These are phyloP conservation scores for Noccaea bulbosa DNA, from an alignment of 345 rosid genomes.

Conservation along the genomic window DNA sequence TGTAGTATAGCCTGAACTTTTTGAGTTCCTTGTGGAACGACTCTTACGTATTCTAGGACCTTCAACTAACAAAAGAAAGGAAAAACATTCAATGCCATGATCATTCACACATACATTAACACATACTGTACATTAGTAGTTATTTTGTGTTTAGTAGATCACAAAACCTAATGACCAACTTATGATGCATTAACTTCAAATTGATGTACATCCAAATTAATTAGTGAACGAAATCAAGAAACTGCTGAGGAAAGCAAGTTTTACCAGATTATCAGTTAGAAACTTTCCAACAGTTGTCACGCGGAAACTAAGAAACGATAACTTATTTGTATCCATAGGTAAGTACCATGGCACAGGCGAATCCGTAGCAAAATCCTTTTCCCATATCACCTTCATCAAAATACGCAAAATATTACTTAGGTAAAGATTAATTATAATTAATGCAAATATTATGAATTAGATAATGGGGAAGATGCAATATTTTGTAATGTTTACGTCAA, in stretches of 20 bases:
- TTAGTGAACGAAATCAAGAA: too few relatives aligned
- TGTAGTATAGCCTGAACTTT: constrained; percentile 86
- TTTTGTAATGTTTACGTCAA: constrained; percentile 63
- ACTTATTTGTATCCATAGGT: constrained; percentile 77
- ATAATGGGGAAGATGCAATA: neutral
- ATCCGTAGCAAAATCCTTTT: constrained; percentile 70
- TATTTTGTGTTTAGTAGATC: too few relatives aligned
- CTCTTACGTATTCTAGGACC: constrained; percentile 72
- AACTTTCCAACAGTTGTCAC: constrained; percentile 75
- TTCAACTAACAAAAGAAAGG: constrained; percentile 56
- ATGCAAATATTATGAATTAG: neutral
- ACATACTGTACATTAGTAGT: too few relatives aligned
- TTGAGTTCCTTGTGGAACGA: constrained; percentile 95
- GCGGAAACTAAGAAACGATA: constrained; percentile 83
- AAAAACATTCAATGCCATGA: too few relatives aligned
- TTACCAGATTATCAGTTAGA: constrained; percentile 84
- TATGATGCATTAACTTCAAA: too few relatives aligned
- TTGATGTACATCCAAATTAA: too few relatives aligned
- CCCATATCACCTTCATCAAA: constrained; percentile 71
- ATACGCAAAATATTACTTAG: neutral
- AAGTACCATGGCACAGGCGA: constrained; percentile 83
- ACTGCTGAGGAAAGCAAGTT: neutral
- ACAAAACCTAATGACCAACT: too few relatives aligned
- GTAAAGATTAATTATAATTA: neutral
- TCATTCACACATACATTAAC: too few relatives aligned